Evolutionary conservation across 495 filamentous ascomycete species (phyloP).

Genomic region (Penicillium malachiteum): DNA sequence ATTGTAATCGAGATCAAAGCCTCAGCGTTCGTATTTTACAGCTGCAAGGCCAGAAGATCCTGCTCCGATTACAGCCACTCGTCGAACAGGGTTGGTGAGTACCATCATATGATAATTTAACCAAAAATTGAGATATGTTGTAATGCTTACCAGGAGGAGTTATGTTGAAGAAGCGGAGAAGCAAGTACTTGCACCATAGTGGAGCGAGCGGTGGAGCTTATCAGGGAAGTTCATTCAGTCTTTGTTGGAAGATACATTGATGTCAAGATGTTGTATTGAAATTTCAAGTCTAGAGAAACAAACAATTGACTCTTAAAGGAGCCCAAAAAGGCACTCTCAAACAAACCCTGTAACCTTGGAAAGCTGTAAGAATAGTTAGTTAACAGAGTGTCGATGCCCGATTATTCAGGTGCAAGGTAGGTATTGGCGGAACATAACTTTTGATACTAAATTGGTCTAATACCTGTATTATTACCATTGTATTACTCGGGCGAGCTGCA

Average conservation of each 20-base stretch:
- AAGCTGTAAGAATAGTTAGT: too few relatives aligned
- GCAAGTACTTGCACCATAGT: constrained; percentile 22
- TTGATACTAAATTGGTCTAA: too few relatives aligned
- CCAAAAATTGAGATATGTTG: not conserved
- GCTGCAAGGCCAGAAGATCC: constrained; percentile 46
- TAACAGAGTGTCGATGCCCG: not conserved
- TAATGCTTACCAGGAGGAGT: too few relatives aligned
- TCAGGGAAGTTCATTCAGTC: not conserved
- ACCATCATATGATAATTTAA: constrained; percentile 22
- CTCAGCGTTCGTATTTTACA: constrained; percentile 32
- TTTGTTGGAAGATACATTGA: too few relatives aligned
- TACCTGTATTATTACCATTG: constrained; percentile 14
- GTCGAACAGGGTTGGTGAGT: constrained; percentile 27
- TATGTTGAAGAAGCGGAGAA: constrained; percentile 1
- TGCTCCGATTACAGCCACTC: constrained; percentile 47
- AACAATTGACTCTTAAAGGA: too few relatives aligned
- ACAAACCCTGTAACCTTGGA: too few relatives aligned
- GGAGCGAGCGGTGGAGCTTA: constrained; percentile 15
- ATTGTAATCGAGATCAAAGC: not conserved
- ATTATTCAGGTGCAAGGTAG: not conserved
- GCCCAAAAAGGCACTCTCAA: too few relatives aligned
- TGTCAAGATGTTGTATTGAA: too few relatives aligned
- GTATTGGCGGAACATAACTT: not conserved
- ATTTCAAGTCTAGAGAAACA: too few relatives aligned
- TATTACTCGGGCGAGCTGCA: constrained; percentile 12